Conservation (phyloP, 2,329 filamentous ascomycete species). For the Huntiella bhutanensis region DNA sequence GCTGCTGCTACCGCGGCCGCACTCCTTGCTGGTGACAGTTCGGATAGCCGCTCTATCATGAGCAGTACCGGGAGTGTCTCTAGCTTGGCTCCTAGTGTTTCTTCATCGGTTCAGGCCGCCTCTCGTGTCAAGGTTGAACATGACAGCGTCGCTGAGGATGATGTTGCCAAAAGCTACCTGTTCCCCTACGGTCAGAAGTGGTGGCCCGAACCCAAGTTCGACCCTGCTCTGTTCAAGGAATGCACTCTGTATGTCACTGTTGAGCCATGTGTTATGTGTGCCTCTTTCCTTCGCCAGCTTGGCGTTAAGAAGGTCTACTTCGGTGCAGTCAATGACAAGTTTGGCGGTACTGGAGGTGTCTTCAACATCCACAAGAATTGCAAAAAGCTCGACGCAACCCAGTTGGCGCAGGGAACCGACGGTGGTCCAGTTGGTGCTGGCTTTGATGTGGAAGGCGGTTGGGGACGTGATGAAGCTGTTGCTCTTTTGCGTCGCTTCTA, state of each 20-base stretch:
- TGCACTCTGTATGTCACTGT: constrained; percentile 85
- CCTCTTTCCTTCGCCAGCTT: constrained; percentile 75
- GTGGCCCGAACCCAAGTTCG: constrained; percentile 10
- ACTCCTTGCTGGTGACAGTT: constrained; percentile 4
- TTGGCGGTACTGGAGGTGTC: constrained; percentile 88
- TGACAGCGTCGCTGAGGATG: constrained; percentile 23
- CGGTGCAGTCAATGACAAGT: constrained; percentile 88
- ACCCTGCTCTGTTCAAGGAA: constrained; percentile 27
- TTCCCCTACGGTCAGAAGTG: constrained; percentile 41
- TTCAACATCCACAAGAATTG: constrained; percentile 50
- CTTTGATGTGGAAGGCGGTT: constrained; percentile 69
- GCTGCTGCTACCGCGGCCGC: constrained; percentile 22
- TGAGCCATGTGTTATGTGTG: constrained; percentile 98
- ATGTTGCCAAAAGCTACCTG: constrained; percentile 35
- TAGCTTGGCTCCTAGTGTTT: constrained; percentile 8
- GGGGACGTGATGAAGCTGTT: constrained; percentile 83
- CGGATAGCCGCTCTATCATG: constrained; percentile 7
- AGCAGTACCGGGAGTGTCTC: constrained; percentile 6
- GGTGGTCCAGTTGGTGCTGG: constrained; percentile 57
- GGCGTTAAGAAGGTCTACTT: constrained; percentile 82
- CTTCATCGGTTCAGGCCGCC: constrained; percentile 8
- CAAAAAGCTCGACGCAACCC: constrained; percentile 9
- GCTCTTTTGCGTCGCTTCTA: constrained; percentile 86
- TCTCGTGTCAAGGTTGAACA: constrained; percentile 10
- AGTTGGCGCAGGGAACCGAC: constrained; percentile 20